Evolutionary conservation across 495 filamentous ascomycete genomes (phyloP).

Genomic region (Tetracladium setigerum): DNA sequence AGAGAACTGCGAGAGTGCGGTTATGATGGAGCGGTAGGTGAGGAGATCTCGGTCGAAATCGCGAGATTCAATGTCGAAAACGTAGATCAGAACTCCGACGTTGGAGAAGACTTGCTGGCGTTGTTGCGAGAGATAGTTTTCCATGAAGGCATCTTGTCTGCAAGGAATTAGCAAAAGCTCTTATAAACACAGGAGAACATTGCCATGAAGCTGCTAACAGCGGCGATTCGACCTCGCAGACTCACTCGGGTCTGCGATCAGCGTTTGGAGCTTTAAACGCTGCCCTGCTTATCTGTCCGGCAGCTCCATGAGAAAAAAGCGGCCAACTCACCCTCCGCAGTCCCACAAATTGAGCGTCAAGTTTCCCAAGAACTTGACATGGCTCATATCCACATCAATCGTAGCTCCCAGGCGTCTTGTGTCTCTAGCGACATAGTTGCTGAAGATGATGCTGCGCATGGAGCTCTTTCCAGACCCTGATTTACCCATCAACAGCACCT

Average conservation of each 20-base stretch:
- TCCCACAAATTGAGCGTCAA: constrained; percentile 97
- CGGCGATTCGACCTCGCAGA: no score
- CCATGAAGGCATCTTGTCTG: constrained; percentile 97
- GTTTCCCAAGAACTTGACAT: constrained; percentile 97
- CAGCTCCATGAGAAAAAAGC: not conserved
- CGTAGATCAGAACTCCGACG: constrained; percentile 96
- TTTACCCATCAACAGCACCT: constrained; percentile 71
- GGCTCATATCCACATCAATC: constrained; percentile 95
- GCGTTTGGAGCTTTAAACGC: not conserved
- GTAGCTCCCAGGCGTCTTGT: constrained; percentile 92
- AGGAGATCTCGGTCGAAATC: constrained; percentile 87
- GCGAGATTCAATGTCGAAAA: constrained; percentile 95
- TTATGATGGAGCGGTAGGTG: constrained; percentile 80
- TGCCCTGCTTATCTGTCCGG: constrained; percentile 2
- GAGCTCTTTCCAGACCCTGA: constrained; percentile 98
- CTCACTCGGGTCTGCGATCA: no score
- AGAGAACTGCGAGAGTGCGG: constrained; percentile 79
- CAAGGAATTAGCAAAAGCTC: constrained; percentile 3
- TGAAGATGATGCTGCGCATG: constrained; percentile 97
- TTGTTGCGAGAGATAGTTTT: constrained; percentile 91
- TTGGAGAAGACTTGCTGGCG: constrained; percentile 92
- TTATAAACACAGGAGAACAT: not conserved
- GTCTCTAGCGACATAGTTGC: constrained; percentile 95
- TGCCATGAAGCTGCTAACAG: no score
- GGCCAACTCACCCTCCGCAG: constrained; percentile 66